Base-by-base conservation (phyloP, 768 basidiomycete species). In the Amanita jacksonii region DNA sequence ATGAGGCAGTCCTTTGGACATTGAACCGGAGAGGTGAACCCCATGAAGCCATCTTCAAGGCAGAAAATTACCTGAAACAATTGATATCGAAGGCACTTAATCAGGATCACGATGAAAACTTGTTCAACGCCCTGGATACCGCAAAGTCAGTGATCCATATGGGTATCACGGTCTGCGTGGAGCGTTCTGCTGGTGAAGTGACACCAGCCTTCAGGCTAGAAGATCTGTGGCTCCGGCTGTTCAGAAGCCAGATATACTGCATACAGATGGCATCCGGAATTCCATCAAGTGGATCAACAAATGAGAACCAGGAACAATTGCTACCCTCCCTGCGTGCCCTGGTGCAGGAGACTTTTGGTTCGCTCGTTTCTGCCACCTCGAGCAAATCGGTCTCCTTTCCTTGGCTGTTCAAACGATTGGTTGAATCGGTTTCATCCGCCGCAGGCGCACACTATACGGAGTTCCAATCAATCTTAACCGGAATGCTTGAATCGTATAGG, bases 401-500 rank as follows among this genome's bases (percentile, higher is more conserved):
- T 18, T 77, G 78, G 15, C 67, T 99, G 7, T 94, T 99, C 74
- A 91, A 87, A 53, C 79, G 91, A 5, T 74, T 98, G 3, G 88
- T 97, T 31, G 81, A 90, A 51, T 76, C 82, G 1, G 70, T 79
- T 4, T 67, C 79, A 16, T 65, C 76, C 3, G 65, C 77, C 1
- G 67, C 72, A 18, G 73, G 77, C 25, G 76, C 79, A 9, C 77
- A 80, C 20, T 98, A 97, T 62, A 79, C 82, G 16, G 93, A 98
- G 62, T 94, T 98, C 62, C 75, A 90, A 35, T 75, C 78, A 8
- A 92, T 99, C 48, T 69, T 99, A 23, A 82, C 81, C 0, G 85
- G 89, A n/a, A 99, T 98, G 89, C 63, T 98, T 53, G 91, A 94
- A 55, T 85, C 90, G 2, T 98, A 97, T 64, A 79, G 84, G 30